Evolutionary conservation across 2,329 filamentous ascomycete species (phyloP), one percentile per base, ranked within the genome.

Genomic region (Thielaviopsis populi): DNA sequence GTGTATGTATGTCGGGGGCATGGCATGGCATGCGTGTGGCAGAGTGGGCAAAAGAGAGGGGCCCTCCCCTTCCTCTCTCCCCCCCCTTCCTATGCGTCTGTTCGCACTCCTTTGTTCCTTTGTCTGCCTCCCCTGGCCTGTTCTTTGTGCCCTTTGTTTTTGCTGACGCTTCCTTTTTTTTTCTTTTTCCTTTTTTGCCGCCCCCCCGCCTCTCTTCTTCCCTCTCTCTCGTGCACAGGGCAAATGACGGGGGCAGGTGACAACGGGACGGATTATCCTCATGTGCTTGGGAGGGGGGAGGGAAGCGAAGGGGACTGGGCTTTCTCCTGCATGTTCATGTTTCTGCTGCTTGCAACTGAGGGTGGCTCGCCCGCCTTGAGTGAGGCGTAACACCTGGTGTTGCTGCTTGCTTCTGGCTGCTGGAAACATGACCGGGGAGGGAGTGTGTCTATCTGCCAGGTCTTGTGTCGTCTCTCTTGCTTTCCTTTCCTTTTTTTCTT

Each of bases 91-190:
- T 27, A 56, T 56, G 53, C 27, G 53, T 56, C 53, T 33, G 53
- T 56, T 56, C 53, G 53, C 53, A 37, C 53, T 56, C 53, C 53
- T 56, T 56, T 56, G 53, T 61, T 46, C 59, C 43, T 61, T 48
- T 33, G 27, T 59, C 30, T 59, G n/a, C 10, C 30, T 30, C 48
- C 37, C 50, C 19, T 61, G 40, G 54, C 17, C 42, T 27, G 46
- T 24, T 24, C 56, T 48, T 63, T 61, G 42, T 46, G 27, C 15
- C 27, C 40, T 40, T 64, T 43, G 19, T 48, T 53, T 22, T 33
- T 33, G 24, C 42, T 46, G 42, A 19, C 3, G 27, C 37, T 56
- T 19, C 17, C 19, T 17, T 37, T 56, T 17, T 33, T 56, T 17
- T 8, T 30, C n/a, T 22, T 17, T 33, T 56, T 17, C 27, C 19